These are phyloP conservation scores for Colletotrichum musae DNA, from an alignment of 2,329 filamentous ascomycete species.

Conservation along the genomic window DNA sequence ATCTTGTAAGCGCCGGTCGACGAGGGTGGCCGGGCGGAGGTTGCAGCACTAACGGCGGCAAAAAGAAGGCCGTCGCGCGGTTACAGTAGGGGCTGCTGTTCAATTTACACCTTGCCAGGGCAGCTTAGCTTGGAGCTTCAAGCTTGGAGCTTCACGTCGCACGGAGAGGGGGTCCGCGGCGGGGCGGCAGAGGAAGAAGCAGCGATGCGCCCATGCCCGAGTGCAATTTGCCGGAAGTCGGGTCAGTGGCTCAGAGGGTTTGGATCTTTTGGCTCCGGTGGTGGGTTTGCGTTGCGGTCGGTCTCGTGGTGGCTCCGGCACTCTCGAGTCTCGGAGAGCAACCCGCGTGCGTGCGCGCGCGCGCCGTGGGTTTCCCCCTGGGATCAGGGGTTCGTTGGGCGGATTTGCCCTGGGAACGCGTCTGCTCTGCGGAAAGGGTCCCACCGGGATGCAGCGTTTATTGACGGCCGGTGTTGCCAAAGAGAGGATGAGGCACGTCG, in stretches of 20 bases:
- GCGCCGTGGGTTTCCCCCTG: slow-evolving; percentile 1
- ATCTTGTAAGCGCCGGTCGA: slow-evolving; percentile 36
- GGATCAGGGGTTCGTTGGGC: slow-evolving; percentile 27
- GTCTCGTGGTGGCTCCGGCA: slow-evolving; percentile 22
- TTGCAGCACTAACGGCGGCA: slow-evolving; percentile 38
- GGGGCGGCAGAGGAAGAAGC: not conserved
- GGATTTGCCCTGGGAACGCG: slow-evolving; percentile 34
- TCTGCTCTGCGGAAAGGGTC: slow-evolving; percentile 10
- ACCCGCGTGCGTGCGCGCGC: slow-evolving; percentile 17
- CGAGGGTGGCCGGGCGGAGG: slow-evolving; percentile 34
- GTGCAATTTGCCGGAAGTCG: slow-evolving; percentile 10
- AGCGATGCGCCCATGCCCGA: slow-evolving; percentile 6
- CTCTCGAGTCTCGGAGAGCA: slow-evolving; percentile 29
- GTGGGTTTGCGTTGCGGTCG: slow-evolving; percentile 5
- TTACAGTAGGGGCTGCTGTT: slow-evolving; percentile 14
- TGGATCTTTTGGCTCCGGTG: slow-evolving; percentile 6
- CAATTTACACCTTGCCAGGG: not conserved
- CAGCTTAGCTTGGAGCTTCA: not conserved
- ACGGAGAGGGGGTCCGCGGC: not conserved
- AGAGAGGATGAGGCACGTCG: slow-evolving; percentile 22
- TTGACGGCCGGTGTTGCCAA: slow-evolving; percentile 38
- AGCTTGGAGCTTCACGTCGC: slow-evolving; percentile 16
- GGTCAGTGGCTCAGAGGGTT: slow-evolving; percentile 4
- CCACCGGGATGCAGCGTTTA: slow-evolving; percentile 38
- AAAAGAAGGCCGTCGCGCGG: slow-evolving; percentile 25